Evolutionary conservation across 2,329 filamentous ascomycete genomes (phyloP).

Genomic region (Ophioceras dolichostomum): DNA sequence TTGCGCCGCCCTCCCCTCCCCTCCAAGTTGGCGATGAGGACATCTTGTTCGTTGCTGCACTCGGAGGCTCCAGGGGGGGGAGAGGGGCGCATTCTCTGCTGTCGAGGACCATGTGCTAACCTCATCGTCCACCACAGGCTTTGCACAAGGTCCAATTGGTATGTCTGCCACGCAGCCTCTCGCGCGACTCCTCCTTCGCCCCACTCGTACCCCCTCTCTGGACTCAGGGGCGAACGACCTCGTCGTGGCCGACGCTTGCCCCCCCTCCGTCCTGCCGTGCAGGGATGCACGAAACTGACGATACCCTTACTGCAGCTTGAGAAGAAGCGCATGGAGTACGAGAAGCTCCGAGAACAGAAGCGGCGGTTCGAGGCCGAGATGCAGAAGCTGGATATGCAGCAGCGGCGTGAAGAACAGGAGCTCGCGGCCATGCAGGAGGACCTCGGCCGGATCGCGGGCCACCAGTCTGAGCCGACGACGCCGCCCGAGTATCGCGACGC

Average conservation of each 20-base stretch:
- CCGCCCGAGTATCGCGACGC: conserved; percentile 83
- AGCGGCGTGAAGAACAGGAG: conserved; percentile 71
- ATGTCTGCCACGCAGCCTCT: conserved; percentile 27
- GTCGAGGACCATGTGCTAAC: too few relatives aligned
- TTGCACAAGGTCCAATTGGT: conserved; percentile 68
- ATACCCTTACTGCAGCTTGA: conserved; percentile 51
- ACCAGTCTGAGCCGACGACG: conserved; percentile 90
- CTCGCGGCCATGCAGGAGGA: conserved; percentile 77
- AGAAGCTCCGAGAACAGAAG: conserved; percentile 79
- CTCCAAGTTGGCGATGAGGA: too few relatives aligned
- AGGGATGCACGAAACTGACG: too few relatives aligned
- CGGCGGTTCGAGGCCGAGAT: conserved; percentile 86
- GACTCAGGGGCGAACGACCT: too few relatives aligned
- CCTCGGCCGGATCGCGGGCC: conserved; percentile 52
- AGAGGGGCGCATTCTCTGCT: background rate
- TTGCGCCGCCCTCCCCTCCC: conserved; percentile 2
- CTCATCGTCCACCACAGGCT: conserved; percentile 30
- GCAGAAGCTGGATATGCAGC: conserved; percentile 76
- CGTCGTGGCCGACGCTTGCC: too few relatives aligned
- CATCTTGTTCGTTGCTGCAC: too few relatives aligned
- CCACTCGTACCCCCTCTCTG: background rate
- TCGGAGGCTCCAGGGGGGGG: too few relatives aligned
- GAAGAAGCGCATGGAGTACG: conserved; percentile 87
- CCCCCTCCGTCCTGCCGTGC: too few relatives aligned
- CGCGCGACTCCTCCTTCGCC: background rate